Base-by-base conservation (phyloP, 2,329 filamentous ascomycete species). In the Laburnicola sp. region DNA sequence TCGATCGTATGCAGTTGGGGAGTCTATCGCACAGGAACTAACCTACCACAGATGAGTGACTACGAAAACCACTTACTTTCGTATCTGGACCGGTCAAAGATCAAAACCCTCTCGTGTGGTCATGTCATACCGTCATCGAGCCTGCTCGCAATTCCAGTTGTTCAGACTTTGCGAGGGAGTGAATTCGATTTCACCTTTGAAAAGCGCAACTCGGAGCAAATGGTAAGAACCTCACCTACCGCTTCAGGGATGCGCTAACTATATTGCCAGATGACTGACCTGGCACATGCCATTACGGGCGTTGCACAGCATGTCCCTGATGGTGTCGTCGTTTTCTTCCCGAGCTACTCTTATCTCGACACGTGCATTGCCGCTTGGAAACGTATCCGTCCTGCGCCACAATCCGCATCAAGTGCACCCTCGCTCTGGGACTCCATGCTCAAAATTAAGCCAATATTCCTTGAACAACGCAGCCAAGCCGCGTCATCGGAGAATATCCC, bases 301-400 rank as follows among this genome's bases (percentile, higher is more conserved):
- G 78, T 94, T 4, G 89, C 88, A 61, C 79, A 82, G 5, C 76
- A 84, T 3, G 88, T 97, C 0, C 91, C 91, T 0, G 92, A 97
- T 60, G 94, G 94, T 2, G 83, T 97, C 1, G 91, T 99, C 0
- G 86, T 92, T 0, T 99, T 99, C 77, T 97, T 99, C 62, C 92
- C 94, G 1, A 96, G 91, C 72, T 97, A 99, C 70, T 83, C 88
- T 7, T 97, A 96, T 69, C 82, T 99, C 0, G 86, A 91, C 42
- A 83, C 86, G 40, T 89, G 96, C 5, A 60, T 74, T 8, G 56
- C 58, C 4, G 60, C 64, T 0, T 80, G 78, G 78, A 74, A 74
- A 48, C 60, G 63, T n/a, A 44, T 62, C 3, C 44, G 46, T n/a
- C 35, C 25, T 1, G 10, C 32, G 3, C 30, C 22, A 1, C 57